A percentile compares a stretch with the other conserved stretches of the same genome.
These are phyloP conservation scores for Mentha longifolia DNA, from an alignment of 257 asterid species.

Conservation along the genomic window DNA sequence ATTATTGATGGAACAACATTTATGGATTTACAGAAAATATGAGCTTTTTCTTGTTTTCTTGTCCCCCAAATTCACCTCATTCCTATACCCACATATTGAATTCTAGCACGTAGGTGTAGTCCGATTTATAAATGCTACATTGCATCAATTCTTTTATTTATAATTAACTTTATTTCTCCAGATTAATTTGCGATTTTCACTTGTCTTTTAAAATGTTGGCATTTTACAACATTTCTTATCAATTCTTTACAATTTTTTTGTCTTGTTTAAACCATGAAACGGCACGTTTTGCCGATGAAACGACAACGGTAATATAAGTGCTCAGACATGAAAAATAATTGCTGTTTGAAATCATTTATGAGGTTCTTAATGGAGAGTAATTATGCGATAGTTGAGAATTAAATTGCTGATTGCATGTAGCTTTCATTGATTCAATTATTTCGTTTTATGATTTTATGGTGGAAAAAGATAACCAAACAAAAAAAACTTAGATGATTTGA, in stretches of 20 bases:
- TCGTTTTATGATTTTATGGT: background rate
- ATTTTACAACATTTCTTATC: background rate
- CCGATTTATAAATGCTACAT: background rate
- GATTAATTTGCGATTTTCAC: too few relatives aligned
- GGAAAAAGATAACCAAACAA: background rate
- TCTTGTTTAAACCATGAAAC: too few relatives aligned
- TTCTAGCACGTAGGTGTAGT: background rate
- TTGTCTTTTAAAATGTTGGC: too few relatives aligned
- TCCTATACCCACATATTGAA: constrained; percentile 18
- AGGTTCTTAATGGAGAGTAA: background rate
- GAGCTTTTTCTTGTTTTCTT: constrained; percentile 21
- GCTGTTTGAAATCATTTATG: background rate
- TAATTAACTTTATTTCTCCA: too few relatives aligned
- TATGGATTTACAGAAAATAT: constrained; percentile 22
- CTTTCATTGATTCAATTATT: background rate
- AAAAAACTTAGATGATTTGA: background rate
- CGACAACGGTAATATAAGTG: background rate
- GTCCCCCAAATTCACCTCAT: constrained; percentile 35
- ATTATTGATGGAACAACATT: constrained; percentile 20
- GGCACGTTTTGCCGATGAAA: background rate
- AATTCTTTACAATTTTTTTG: too few relatives aligned
- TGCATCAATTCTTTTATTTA: too few relatives aligned
- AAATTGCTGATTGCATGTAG: background rate
- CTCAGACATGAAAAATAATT: background rate
- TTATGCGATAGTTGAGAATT: background rate